Conservation (phyloP, 1,284 basidiomycete species). For the Naganishia albida region DNA sequence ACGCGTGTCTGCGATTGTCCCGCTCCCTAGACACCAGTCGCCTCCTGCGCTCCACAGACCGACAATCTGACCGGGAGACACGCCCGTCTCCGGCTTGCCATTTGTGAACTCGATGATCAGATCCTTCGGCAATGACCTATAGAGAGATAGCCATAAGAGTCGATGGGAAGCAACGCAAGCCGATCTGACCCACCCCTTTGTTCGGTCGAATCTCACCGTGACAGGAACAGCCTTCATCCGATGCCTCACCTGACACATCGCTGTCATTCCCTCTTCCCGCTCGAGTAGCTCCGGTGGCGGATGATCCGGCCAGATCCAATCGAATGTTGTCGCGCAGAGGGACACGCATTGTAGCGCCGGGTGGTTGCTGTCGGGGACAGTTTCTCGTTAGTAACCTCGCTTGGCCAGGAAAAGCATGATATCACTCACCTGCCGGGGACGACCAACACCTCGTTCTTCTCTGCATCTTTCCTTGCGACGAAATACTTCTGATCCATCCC, state of each 20-base stretch:
- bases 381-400: neutral
- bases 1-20: constrained; percentile 59
- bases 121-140: constrained; percentile 26
- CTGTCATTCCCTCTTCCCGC: constrained; percentile 56
- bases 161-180: no score
- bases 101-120: constrained; percentile 53
- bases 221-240: constrained; percentile 60
- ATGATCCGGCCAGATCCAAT: constrained; percentile 72
- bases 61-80: constrained; percentile 78
- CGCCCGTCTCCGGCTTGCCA: constrained; percentile 64
- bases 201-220: constrained; percentile 40
- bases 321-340: constrained; percentile 61
- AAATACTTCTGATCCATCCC: constrained; percentile 70
- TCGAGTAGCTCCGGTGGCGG: constrained; percentile 59
- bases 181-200: constrained; percentile 33
- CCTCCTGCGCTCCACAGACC: constrained; percentile 64
- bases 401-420: neutral
- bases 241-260: constrained; percentile 70
- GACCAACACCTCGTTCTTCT: constrained; percentile 67
- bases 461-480: constrained; percentile 70
- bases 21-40: constrained; percentile 82
- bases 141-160: neutral
- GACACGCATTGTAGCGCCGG: constrained; percentile 62
- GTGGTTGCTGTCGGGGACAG: constrained; percentile 59
- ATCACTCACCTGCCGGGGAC: constrained; percentile 69